These are phyloP conservation scores for Beauveria pseudobassiana DNA, from an alignment of 2,329 filamentous ascomycete genomes.

Conservation along the genomic window DNA sequence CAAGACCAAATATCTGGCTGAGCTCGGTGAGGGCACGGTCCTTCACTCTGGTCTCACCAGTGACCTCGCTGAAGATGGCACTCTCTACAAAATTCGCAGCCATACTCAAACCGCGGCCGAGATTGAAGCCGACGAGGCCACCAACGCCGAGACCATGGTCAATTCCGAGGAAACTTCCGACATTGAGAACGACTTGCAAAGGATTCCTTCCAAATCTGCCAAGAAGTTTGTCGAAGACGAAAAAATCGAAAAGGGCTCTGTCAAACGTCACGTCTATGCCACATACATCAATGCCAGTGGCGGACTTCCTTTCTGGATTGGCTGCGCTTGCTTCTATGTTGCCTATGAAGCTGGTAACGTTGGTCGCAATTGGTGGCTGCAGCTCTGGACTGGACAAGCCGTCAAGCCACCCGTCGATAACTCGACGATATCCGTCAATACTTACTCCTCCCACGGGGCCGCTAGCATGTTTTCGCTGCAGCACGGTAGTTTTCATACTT, in stretches of 20 bases:
- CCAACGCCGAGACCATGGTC: slow-evolving; percentile 37
- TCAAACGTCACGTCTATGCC: slow-evolving; percentile 59
- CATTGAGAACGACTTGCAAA: slow-evolving; percentile 36
- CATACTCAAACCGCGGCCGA: slow-evolving; percentile 43
- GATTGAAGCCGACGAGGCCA: slow-evolving; percentile 40
- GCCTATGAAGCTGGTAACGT: slow-evolving; percentile 47
- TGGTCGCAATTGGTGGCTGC: slow-evolving; percentile 56
- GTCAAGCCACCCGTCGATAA: slow-evolving; percentile 9
- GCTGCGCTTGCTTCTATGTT: slow-evolving; percentile 47
- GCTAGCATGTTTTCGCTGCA: slow-evolving; percentile 40
- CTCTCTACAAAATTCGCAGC: slow-evolving; percentile 48
- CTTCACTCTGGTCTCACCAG: slow-evolving; percentile 57
- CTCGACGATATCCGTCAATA: slow-evolving; percentile 15
- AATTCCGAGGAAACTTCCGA: slow-evolving; percentile 46
- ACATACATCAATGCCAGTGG: slow-evolving; percentile 62
- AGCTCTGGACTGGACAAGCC: slow-evolving; percentile 50
- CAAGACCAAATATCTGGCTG: slow-evolving; percentile 65
- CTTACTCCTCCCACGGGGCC: slow-evolving; percentile 29
- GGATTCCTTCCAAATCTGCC: slow-evolving; percentile 43
- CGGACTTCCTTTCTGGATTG: slow-evolving; percentile 51
- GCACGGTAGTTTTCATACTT: slow-evolving; percentile 35
- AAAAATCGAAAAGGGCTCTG: slow-evolving; percentile 59
- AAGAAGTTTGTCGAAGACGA: slow-evolving; percentile 75
- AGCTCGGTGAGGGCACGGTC: slow-evolving; percentile 61
- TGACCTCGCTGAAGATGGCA: slow-evolving; percentile 53